Base-by-base conservation (phyloP, 1,284 basidiomycete genomes). In the Cerioporus squamosus region DNA sequence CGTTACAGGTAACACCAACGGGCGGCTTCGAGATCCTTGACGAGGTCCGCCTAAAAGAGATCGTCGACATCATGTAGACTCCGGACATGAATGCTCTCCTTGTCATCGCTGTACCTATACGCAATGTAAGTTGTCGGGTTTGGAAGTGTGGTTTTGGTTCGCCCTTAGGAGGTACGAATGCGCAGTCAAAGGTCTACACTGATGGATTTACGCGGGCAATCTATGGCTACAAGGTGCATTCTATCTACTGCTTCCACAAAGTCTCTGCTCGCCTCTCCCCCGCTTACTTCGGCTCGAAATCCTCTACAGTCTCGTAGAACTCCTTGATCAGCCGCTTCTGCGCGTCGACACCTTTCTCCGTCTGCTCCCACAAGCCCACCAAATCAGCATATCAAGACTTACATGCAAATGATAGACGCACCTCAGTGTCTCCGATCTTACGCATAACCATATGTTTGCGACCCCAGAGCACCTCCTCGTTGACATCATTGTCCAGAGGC, bases 361-460 rank as follows among this genome's bases (percentile, higher is more conserved):
- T 75, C 83, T 90, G 60, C 26, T 49, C 46, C n/a, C 38, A 29
- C 6, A 12, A 22, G 45, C 31, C 14, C 24, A 26, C 26, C 8
- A 36, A 4, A 29, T 42, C 31, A 56, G 51, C 31, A 43, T 33
- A 23, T 12, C n/a, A 49, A 12, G 49, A 44, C 53, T 36, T 38
- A 44, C 43, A 48, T 2, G 22, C n/a, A 42, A 24, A 49, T 12
- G 36, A 5, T 22, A 38, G 6, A 75, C 79, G 62, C 60, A 86
- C 87, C 68, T 75, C 70, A 2, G 84, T 79, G 60, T 84, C 86
- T 0, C 81, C 81, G 50, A 93, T 86, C 1, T 80, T 84, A 20
- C 90, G 78, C 50, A 97, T 81, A 39, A 95, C 88, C 49, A 96
- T 80, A 72, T 96, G 94, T 74, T 96, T 97, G 66, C 95, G 83